Evolutionary conservation across 2,329 filamentous ascomycete genomes (phyloP), one percentile per base, ranked within the genome.

Genomic region (Aspergillus quadricinctus): DNA sequence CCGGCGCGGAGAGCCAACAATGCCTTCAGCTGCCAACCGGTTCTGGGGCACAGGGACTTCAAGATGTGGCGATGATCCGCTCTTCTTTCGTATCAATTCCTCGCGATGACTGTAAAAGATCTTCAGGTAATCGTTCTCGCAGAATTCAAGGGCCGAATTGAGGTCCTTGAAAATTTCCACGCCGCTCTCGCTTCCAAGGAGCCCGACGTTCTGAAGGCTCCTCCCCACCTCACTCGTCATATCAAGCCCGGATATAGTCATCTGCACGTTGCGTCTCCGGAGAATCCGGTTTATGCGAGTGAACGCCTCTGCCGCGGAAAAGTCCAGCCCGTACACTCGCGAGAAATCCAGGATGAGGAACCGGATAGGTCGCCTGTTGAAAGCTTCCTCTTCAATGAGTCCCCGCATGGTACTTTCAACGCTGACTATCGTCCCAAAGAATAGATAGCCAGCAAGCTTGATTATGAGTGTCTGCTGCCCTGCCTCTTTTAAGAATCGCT

Each of bases 351-450:
- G 80, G 19, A 99, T 85, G 45, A 99, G 80, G 70, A 92, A 99
- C 62, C 90, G 88, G 69, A 97, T 94, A 0, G 93, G 92, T 52
- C 87, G 83, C 61, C 84, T 79, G 27, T 80, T 78, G 69, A 97
- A 97, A 2, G 86, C 83, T 59, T 93, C 87, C 29, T 96, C 91
- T 28, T 92, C 87, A 49, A 97, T 87, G 31, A 97, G 77, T 3
- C 81, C 85, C 23, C 92, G 85, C 59, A 97, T 92, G 61, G 88
- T 88, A 60, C 90, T 89, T 72, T 99, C 94, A 0, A 99, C 93
- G 49, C 90, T 91, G 53, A 97, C 93, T 62, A 99, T 96, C 2
- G 92, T 97, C 17, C 94, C 94, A 64, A 99, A 99, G 79, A 99
- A 99, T n/a, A 99, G 83, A 68, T 93, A 97, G 0, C 94, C 93